phyloP scores from a whole-genome alignment of 2,329 filamentous ascomycete genomes.

The Nemania sp. region DNA sequence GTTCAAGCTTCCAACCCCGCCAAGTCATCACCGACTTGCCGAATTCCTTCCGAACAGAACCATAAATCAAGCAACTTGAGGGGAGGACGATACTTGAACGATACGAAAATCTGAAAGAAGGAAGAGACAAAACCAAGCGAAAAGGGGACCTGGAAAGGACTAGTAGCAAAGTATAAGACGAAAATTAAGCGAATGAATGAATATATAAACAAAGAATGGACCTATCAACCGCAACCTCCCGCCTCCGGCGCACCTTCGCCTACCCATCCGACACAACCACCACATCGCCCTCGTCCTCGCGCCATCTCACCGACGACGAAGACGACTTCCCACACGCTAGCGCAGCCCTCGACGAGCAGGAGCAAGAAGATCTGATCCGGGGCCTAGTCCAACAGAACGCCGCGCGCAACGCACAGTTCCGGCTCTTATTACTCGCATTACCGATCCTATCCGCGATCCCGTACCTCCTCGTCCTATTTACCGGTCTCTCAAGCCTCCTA shows the following conservation, averaged over 20 bases:
- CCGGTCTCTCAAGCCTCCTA: neutral
- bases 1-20: too few relatives aligned
- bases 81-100: too few relatives aligned
- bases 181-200: neutral
- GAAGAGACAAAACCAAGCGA: too few relatives aligned
- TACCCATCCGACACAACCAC: slow-evolving; percentile 62
- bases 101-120: neutral
- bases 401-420: slow-evolving; percentile 60
- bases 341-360: slow-evolving; percentile 48
- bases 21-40: too few relatives aligned
- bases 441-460: slow-evolving; percentile 59
- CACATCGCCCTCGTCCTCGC: slow-evolving; percentile 46
- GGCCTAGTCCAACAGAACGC: slow-evolving; percentile 59
- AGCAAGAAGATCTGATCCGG: slow-evolving; percentile 67
- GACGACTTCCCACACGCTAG: slow-evolving; percentile 51
- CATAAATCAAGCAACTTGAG: too few relatives aligned
- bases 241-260: slow-evolving; percentile 75
- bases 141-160: neutral
- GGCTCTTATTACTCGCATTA: slow-evolving; percentile 60
- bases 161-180: neutral
- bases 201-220: slow-evolving; percentile 25
- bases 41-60: too few relatives aligned
- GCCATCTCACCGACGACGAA: slow-evolving; percentile 42
- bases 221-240: slow-evolving; percentile 48
- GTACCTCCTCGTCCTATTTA: slow-evolving; percentile 55